Evolutionary conservation across 768 basidiomycete species (phyloP), one percentile per base, ranked within the genome.

Genomic region (Amanita rubescens): DNA sequence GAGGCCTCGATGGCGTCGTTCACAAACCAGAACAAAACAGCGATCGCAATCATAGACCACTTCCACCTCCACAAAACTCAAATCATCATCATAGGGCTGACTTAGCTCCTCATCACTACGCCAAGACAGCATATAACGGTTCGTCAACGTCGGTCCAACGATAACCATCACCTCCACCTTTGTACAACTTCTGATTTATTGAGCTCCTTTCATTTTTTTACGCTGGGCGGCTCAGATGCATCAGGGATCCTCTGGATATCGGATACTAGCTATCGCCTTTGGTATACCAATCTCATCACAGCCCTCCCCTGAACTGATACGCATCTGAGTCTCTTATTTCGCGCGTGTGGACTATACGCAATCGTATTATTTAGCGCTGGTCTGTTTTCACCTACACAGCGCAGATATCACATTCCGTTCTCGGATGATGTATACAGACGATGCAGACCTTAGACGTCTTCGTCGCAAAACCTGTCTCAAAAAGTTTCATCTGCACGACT

Each of bases 1-100:
- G 70, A 54, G 86, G 88, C 27, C 66, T 87, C 15, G 78, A 81
- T 17, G 87, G 87, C 15, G 80, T 84, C n/a, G 79, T 90, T 32
- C 82, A 80, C 12, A 85, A 85, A 61, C 83, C 84, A 5, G 79
- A 80, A 49, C 68, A 69, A 42, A 49, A 55, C 38, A 48, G 46
- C 32, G 54, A 49, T 17, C 54, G 45, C 30, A 49, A 25, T 30
- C 25, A 32, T 46, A 48, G 25, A 33, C 54, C 45, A 15, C 47
- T 37, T 22, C 38, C 24, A 49, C 47, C 32, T 9, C 7, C 24
- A 17, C 54, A 55, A 42, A 45, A 45, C 27, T 3, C 19, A 6
- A 42, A n/a, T 33, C 38, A 43, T 32, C 35, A 48, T 48, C 37
- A 27, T 19, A 43, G 47, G 37, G 22, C 47, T 2, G 46, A 55